Base-by-base conservation (phyloP, 495 filamentous ascomycete genomes). In the Aspergillus bridgeri region DNA sequence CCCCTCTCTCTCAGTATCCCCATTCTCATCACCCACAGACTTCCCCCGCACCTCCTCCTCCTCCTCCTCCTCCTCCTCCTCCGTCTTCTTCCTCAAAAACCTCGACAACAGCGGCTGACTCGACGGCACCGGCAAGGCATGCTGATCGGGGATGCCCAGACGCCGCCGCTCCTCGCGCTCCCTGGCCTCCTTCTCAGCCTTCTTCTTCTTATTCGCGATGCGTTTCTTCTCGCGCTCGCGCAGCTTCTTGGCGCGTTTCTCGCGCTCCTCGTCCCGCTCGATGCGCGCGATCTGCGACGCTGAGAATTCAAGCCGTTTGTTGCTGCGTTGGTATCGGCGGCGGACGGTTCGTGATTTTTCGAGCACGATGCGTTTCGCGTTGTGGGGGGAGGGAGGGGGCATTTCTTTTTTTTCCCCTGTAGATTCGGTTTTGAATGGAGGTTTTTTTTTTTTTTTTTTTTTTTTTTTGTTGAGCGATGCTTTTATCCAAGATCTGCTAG, bases 241-340 rank as follows among this genome's bases (percentile, higher is more conserved):
- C 13, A 76, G 67, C 29, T 71, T 65, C 58, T 77, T 71, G 0
- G 79, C 79, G 27, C 65, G 69, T 1, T 58, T 63, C 45, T 72
- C 71, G 13, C 65, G 67, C 54, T 75, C 75, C 52, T 77, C 68
- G 38, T 81, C 75, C 33, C 76, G 72, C 48, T 81, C 79, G 49
- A 77, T 77, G 6, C 69, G 68, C 15, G 63, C 65, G 19, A 79
- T 67, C 59, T 79, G 69, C 11, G 72, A 69, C 15, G 79, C 65
- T 22, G 72, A 70, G 58, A 75, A 75, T 47, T 70, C 51, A 62
- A 76, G 67, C 46, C 65, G 71, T 60, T 73, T 74, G 70, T 75
- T 75, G 62, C 70, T 75, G 62, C 79, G 73, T 56, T 79, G 75
- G 67, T 79, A 81, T 59, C 68, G 75, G 58, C 69, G 75, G 63